Conservation (phyloP, 768 basidiomycete genomes). For the Suillus subaureus region DNA sequence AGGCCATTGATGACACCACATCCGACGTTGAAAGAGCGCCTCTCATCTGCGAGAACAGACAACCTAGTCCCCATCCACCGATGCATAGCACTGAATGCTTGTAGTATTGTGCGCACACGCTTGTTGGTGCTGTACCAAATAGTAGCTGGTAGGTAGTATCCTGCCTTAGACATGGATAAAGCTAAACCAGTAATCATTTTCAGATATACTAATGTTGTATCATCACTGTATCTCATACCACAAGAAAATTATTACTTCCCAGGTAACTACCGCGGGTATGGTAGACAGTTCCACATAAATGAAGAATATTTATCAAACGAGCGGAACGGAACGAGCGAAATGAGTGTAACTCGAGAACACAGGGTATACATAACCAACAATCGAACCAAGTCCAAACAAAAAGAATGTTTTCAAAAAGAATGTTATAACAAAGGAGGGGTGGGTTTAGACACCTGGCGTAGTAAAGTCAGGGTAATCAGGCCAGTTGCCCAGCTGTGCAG, state of each 20-base stretch:
- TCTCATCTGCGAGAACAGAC: constrained; percentile 22
- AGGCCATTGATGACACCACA: not conserved
- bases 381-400: not conserved
- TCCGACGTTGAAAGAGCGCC: constrained; percentile 20
- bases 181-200: not conserved
- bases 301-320: not conserved
- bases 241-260: not conserved
- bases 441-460: constrained; percentile 56
- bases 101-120: not conserved
- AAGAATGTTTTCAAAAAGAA: not conserved
- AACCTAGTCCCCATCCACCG: constrained; percentile 25
- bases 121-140: not conserved
- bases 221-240: not conserved
- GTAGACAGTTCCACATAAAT: not conserved
- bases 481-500: constrained; percentile 71
- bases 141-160: not conserved
- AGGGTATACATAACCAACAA: not conserved
- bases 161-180: not conserved
- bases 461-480: constrained; percentile 70
- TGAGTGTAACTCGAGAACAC: not conserved
- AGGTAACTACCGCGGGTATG: not conserved
- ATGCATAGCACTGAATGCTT: constrained; percentile 18
- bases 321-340: not conserved
- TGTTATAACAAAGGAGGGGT: not conserved
- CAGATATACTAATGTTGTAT: not conserved